Percentiles rank a stretch among this genome's conserved stretches.
Conservation (phyloP, 805 yeast genomes). For the Saccharomycopsis capsularis region DNA sequence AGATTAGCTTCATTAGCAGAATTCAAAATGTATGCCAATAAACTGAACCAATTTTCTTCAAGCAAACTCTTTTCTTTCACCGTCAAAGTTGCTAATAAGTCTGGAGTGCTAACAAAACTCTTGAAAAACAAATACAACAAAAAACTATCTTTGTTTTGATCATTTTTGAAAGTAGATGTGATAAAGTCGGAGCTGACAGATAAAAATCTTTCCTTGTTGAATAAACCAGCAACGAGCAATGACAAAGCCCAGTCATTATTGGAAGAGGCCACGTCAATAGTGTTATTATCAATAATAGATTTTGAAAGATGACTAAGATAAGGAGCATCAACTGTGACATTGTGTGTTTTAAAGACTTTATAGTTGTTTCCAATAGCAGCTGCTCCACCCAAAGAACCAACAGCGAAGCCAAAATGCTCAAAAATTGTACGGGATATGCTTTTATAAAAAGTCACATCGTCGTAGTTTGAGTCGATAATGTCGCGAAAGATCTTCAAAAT, state of each 20-base stretch:
- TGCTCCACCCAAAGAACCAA: constrained; percentile 3
- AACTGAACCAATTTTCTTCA: constrained; percentile 14
- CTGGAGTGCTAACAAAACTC: constrained; percentile 14
- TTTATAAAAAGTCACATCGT: constrained; percentile 3
- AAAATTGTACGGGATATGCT: constrained; percentile 5
- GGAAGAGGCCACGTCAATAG: constrained; percentile 4
- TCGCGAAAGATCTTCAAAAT: constrained; percentile 14
- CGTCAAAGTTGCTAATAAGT: constrained; percentile 6
- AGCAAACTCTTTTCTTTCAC: constrained; percentile 8
- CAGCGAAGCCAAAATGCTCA: constrained; percentile 15
- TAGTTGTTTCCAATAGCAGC: not conserved
- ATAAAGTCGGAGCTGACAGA: constrained; percentile 9
- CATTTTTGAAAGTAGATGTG: constrained; percentile 4
- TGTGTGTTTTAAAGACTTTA: not conserved
- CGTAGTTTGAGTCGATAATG: constrained; percentile 4
- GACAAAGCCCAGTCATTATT: constrained; percentile 18
- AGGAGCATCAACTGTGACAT: constrained; percentile 5
- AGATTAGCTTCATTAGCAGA: constrained; percentile 12
- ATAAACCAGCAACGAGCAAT: constrained; percentile 16
- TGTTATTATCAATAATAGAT: not conserved
- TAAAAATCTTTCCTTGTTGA: constrained; percentile 17
- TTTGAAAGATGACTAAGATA: constrained; percentile 6
- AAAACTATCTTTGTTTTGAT: constrained; percentile 5
- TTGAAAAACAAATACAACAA: constrained; percentile 16
- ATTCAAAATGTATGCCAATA: constrained; percentile 16